Conservation (phyloP, 352 stramenopile genomes). For the Globisporangium solare region DNA sequence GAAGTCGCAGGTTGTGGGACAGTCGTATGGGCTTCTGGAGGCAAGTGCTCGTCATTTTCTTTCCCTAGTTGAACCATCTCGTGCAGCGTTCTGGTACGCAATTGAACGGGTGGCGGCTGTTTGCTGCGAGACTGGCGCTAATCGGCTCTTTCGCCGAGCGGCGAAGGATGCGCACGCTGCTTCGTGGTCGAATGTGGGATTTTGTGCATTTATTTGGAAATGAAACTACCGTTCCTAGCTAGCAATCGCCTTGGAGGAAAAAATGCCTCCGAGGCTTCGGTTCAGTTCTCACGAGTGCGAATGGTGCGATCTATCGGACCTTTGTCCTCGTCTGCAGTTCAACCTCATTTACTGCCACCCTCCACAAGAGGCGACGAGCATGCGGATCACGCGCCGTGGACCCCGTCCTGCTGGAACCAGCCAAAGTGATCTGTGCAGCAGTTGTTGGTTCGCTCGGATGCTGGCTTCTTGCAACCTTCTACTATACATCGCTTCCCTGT, state of each 20-base stretch:
- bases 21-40: background rate
- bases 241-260: no score
- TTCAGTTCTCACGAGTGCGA: no score
- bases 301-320: no score
- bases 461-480: conserved; percentile 40
- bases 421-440: conserved; percentile 40
- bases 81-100: background rate
- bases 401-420: conserved; percentile 17
- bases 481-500: conserved; percentile 36
- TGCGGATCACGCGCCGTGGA: conserved; percentile 2
- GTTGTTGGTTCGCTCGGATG: conserved; percentile 42
- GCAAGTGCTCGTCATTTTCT: background rate
- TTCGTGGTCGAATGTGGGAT: no score
- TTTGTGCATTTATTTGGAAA: no score
- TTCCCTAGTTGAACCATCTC: background rate
- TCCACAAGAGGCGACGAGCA: background rate
- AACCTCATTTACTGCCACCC: background rate
- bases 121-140: no score
- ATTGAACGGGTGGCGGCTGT: background rate
- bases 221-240: no score
- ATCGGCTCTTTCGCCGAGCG: no score
- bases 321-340: no score
- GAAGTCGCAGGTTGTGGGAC: background rate
- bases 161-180: no score
- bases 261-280: no score